phyloP scores from a whole-genome alignment of 441 rosid genomes.

The Populus hybrid region DNA sequence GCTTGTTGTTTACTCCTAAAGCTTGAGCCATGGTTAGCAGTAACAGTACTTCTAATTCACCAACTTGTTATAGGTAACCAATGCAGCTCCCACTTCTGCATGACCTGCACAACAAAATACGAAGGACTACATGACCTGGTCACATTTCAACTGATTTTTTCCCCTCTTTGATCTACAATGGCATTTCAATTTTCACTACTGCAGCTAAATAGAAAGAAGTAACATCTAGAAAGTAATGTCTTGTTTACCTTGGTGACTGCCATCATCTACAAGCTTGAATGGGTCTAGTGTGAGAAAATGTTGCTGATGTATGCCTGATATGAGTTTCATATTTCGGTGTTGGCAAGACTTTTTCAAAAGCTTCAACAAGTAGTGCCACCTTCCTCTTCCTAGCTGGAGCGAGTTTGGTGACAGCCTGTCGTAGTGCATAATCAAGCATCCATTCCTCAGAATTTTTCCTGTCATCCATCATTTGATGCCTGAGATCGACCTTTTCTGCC shows the following conservation, averaged over 20 bases:
- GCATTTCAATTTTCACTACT: neutral
- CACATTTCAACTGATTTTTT: neutral
- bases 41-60: neutral
- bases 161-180: neutral
- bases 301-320: slow-evolving; percentile 35
- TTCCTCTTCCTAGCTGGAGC: slow-evolving; percentile 73
- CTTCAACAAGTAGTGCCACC: slow-evolving; percentile 82
- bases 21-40: slow-evolving; percentile 6
- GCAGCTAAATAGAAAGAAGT: neutral
- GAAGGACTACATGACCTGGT: neutral
- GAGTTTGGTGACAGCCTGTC: slow-evolving; percentile 62
- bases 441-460: slow-evolving; percentile 34
- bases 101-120: slow-evolving; percentile 20
- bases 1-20: slow-evolving; percentile 11
- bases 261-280: slow-evolving; percentile 78
- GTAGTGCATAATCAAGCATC: slow-evolving; percentile 85
- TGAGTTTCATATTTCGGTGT: slow-evolving; percentile 37
- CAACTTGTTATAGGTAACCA: neutral
- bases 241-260: slow-evolving; percentile 27
- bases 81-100: slow-evolving; percentile 4
- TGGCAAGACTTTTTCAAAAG: slow-evolving; percentile 72
- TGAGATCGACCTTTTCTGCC: slow-evolving; percentile 58
- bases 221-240: neutral
- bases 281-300: slow-evolving; percentile 47
- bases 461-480: slow-evolving; percentile 55